phyloP scores from a whole-genome alignment of 352 stramenopile genomes.

The Phytophthora macrochlamydospora region DNA sequence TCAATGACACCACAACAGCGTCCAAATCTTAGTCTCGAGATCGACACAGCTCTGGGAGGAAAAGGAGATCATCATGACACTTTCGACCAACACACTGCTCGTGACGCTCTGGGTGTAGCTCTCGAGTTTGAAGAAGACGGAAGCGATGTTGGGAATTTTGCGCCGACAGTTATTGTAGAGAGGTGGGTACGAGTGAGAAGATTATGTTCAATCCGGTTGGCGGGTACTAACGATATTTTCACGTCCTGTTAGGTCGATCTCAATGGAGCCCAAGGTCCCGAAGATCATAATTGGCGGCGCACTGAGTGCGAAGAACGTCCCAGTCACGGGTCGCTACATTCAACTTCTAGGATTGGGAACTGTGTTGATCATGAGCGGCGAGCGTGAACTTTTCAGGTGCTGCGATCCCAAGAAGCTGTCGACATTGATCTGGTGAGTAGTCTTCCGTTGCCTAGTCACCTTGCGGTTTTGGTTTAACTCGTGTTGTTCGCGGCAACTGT shows the following conservation, averaged over 20 bases:
- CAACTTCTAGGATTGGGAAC: conserved; percentile 69
- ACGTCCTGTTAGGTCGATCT: conserved; percentile 25
- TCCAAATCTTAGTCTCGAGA: conserved; percentile 9
- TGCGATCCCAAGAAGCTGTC: conserved; percentile 35
- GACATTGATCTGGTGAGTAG: conserved; percentile 59
- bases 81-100: conserved; percentile 14
- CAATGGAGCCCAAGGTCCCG: conserved; percentile 55
- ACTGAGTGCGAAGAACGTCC: conserved; percentile 38
- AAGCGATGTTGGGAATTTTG: neutral
- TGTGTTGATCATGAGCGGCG: conserved; percentile 39
- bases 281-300: conserved; percentile 64
- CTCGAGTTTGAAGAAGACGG: conserved; percentile 54
- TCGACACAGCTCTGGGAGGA: conserved; percentile 7
- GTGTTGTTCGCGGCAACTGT: too few relatives aligned
- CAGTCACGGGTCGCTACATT: conserved; percentile 69
- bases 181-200: conserved; percentile 14
- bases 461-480: neutral
- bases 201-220: neutral
- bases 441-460: neutral
- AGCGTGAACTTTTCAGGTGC: conserved; percentile 41
- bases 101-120: conserved; percentile 26
- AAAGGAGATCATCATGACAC: conserved; percentile 12
- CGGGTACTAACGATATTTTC: neutral
- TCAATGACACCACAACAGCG: conserved; percentile 1
- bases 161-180: conserved; percentile 9